These are phyloP conservation scores for Sanguinoderma infundibulare DNA, from an alignment of 1,284 basidiomycete species.

Conservation along the genomic window DNA sequence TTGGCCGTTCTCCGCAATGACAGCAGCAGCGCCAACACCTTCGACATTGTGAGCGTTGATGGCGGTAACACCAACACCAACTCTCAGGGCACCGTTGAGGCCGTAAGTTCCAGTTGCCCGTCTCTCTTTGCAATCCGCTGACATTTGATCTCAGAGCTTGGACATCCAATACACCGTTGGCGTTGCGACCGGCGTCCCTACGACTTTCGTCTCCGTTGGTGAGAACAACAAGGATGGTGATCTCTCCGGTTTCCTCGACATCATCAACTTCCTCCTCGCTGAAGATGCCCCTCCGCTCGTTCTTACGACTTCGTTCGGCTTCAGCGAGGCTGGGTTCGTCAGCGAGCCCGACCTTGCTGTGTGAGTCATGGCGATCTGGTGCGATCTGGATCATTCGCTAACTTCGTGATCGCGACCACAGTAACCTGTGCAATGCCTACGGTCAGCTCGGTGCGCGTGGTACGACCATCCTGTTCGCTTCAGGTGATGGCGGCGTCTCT, in stretches of 20 bases:
- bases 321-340: constrained; percentile 52
- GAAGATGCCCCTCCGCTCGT: constrained; percentile 37
- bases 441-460: constrained; percentile 62
- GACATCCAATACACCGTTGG: constrained; percentile 68
- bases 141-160: constrained; percentile 40
- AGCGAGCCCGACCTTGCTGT: constrained; percentile 55
- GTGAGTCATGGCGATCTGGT: constrained; percentile 56
- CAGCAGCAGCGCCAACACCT: constrained; percentile 42
- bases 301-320: constrained; percentile 52
- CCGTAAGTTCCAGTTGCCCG: constrained; percentile 21
- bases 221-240: constrained; percentile 26
- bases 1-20: constrained; percentile 52
- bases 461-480: constrained; percentile 65
- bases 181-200: constrained; percentile 54
- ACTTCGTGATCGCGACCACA: background rate
- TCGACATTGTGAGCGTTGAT: constrained; percentile 28
- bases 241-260: constrained; percentile 34
- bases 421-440: constrained; percentile 29
- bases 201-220: constrained; percentile 27
- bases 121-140: background rate
- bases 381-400: background rate
- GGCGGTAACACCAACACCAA: constrained; percentile 41
- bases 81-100: constrained; percentile 21
- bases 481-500: constrained; percentile 67
- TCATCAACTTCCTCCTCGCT: constrained; percentile 37